Evolutionary conservation across 306 rosid genomes (phyloP).

Genomic region (Prunus padus): DNA sequence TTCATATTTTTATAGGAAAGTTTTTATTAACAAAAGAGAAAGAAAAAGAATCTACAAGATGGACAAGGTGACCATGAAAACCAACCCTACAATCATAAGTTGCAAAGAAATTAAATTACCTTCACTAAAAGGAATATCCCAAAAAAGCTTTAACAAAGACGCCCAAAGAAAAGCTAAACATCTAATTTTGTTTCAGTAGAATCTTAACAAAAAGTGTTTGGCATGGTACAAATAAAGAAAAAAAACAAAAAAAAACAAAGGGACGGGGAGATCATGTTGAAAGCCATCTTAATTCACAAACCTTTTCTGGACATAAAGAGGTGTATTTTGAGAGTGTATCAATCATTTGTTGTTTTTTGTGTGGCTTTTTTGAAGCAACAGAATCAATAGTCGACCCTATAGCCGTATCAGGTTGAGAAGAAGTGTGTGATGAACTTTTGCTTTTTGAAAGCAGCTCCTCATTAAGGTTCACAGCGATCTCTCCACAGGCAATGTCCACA

Average conservation of each 20-base stretch:
- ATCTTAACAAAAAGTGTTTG: not conserved
- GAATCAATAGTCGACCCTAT: slow-evolving; percentile 47
- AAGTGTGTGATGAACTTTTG: slow-evolving; percentile 53
- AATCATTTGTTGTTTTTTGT: slow-evolving; percentile 54
- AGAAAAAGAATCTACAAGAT: not conserved
- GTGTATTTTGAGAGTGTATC: slow-evolving; percentile 67
- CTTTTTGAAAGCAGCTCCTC: slow-evolving; percentile 67
- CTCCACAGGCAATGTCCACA: slow-evolving; percentile 74
- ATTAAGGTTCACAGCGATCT: slow-evolving; percentile 66
- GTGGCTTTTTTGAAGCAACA: slow-evolving; percentile 37
- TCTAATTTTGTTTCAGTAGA: not conserved
- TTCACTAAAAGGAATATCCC: not conserved
- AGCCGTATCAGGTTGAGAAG: slow-evolving; percentile 48
- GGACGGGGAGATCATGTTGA: not conserved
- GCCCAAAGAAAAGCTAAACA: not conserved
- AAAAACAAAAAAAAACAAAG: not conserved
- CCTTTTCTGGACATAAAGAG: slow-evolving; percentile 93
- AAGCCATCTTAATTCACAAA: slow-evolving; percentile 29
- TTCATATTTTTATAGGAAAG: not conserved
- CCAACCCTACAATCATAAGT: not conserved
- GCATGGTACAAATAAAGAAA: not conserved
- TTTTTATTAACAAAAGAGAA: not conserved
- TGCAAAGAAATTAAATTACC: not conserved
- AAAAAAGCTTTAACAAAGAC: not conserved
- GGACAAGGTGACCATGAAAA: not conserved